Conservation (phyloP, 75 land plant genomes). For the Picea glauca region DNA sequence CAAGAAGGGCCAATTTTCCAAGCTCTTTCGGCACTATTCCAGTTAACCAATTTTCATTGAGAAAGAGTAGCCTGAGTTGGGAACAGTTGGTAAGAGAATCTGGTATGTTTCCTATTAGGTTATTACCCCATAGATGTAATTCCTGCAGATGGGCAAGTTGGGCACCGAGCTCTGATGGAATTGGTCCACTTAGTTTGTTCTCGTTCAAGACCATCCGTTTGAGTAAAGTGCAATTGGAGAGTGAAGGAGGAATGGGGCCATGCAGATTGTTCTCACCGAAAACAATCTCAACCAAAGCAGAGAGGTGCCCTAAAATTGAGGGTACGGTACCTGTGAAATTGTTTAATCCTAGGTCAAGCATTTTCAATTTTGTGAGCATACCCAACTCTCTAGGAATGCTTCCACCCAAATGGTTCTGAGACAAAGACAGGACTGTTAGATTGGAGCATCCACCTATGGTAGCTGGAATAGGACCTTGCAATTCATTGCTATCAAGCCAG, state of each 20-base stretch:
- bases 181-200: conserved; percentile 27
- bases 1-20: conserved; percentile 16
- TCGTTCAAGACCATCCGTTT: conserved; percentile 17
- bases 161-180: conserved; percentile 24
- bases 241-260: conserved; percentile 27
- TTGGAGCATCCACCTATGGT: conserved; percentile 4
- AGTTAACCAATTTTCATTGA: conserved; percentile 8
- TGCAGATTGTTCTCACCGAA: conserved; percentile 23
- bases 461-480: conserved; percentile 22
- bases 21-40: conserved; percentile 23
- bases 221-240: conserved; percentile 21
- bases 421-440: conserved; percentile 4
- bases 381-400: conserved; percentile 1
- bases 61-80: conserved; percentile 9
- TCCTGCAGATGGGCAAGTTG: conserved; percentile 8
- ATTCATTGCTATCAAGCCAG: conserved; percentile 16
- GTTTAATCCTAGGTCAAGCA: conserved; percentile 24
- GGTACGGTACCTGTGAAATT: conserved; percentile 30
- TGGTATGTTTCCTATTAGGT: not conserved
- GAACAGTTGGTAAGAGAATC: conserved; percentile 1
- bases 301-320: conserved; percentile 15
- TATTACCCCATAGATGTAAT: conserved; percentile 12
- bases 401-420: conserved; percentile 10
- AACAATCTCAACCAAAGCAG: not conserved
- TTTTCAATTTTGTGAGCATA: conserved; percentile 10